Percentiles rank a stretch among this genome's conserved stretches.
These are phyloP conservation scores for Pseudisothecium myosuroides DNA, from an alignment of 225 moss, liverwort and hornwort genomes.

Conservation along the genomic window DNA sequence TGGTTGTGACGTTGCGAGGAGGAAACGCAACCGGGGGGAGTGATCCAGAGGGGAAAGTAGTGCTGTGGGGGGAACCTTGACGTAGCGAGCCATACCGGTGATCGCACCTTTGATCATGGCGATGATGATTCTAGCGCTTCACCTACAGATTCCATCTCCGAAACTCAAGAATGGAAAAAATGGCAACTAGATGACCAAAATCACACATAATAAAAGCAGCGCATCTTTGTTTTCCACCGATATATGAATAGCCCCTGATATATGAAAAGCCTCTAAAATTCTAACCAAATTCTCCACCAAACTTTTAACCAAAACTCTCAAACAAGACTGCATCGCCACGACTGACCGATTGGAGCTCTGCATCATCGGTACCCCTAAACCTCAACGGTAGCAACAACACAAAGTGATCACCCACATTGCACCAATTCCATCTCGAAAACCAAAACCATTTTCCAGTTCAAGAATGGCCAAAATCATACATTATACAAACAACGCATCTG, in stretches of 20 bases:
- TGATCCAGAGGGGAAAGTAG: not conserved
- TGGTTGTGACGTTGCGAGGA: not conserved
- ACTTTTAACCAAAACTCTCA: not conserved
- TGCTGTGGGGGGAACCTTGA: not conserved
- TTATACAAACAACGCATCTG: not conserved
- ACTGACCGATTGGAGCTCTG: not conserved
- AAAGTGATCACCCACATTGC: not conserved
- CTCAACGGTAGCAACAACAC: not conserved
- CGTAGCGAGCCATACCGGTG: constrained; percentile 2
- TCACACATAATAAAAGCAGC: not conserved
- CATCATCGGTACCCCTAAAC: not conserved
- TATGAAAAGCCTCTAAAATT: not conserved
- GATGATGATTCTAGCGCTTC: not conserved
- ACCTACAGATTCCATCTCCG: not conserved
- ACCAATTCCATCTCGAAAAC: not conserved
- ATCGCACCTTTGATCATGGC: constrained; percentile 29
- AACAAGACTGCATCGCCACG: not conserved
- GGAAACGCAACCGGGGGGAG: not conserved
- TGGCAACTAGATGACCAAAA: not conserved
- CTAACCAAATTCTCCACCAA: not conserved
- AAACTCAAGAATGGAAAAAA: not conserved
- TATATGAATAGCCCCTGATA: not conserved
- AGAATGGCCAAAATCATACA: not conserved
- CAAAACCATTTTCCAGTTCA: not conserved
- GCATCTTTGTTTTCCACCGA: not conserved